Conservation (phyloP, 2,329 filamentous ascomycete species). For the Colletotrichum orchidophilum region DNA sequence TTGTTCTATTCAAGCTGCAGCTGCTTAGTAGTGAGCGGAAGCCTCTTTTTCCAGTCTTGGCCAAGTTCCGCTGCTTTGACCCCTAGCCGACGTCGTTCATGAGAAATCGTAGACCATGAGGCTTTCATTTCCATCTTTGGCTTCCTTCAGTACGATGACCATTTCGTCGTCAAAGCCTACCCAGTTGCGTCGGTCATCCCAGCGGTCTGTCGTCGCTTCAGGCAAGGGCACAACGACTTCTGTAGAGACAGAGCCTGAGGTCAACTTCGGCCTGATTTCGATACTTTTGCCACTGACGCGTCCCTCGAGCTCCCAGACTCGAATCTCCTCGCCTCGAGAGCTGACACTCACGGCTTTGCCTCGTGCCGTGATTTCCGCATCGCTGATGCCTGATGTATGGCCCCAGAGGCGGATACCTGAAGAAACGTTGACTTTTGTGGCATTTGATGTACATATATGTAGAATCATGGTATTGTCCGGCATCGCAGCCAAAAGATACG, state of each 20-base stretch:
- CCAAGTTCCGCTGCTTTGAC: not conserved
- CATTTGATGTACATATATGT: slow-evolving; percentile 81
- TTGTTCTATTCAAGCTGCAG: not conserved
- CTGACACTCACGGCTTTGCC: slow-evolving; percentile 94
- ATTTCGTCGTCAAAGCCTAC: slow-evolving; percentile 92
- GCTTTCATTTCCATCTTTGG: slow-evolving; percentile 72
- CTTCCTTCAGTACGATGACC: slow-evolving; percentile 85
- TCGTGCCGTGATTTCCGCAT: slow-evolving; percentile 83
- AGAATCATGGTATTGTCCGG: slow-evolving; percentile 89
- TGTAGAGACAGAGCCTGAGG: slow-evolving; percentile 11
- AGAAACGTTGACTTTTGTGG: slow-evolving; percentile 73
- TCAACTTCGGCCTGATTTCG: slow-evolving; percentile 56
- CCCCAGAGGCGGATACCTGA: slow-evolving; percentile 84
- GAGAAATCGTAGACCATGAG: slow-evolving; percentile 91
- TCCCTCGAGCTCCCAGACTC: slow-evolving; percentile 91
- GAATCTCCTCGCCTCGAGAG: slow-evolving; percentile 78
- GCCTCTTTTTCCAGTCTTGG: not conserved
- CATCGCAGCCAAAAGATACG: slow-evolving; percentile 85
- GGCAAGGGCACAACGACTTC: not conserved
- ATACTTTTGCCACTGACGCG: slow-evolving; percentile 62
- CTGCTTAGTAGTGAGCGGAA: not conserved
- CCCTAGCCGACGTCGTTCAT: slow-evolving; percentile 36
- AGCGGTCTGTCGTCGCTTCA: slow-evolving; percentile 36
- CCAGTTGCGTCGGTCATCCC: slow-evolving; percentile 67
- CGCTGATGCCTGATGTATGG: slow-evolving; percentile 88